Base-by-base conservation (phyloP, 75 land plant species). In the Selaginella tamariscina region DNA sequence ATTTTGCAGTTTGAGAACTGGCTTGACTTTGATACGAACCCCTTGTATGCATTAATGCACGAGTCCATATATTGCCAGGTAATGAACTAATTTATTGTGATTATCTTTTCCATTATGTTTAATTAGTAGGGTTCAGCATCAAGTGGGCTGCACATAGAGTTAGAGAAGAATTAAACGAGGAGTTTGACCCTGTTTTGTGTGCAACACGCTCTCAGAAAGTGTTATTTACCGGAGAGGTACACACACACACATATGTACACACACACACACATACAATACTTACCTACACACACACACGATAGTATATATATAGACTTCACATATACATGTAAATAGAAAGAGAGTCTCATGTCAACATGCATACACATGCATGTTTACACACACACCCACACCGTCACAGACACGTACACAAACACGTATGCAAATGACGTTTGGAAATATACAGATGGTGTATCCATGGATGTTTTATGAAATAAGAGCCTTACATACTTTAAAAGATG, bases 361-460 rank as follows among this genome's bases (percentile, higher is more conserved):
- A n/a, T n/a, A n/a, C n/a, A n/a, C n/a, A n/a, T n/a, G n/a, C n/a
- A n/a, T n/a, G n/a, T n/a, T n/a, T n/a, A n/a, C n/a, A n/a, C n/a
- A n/a, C n/a, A n/a, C n/a, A n/a, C n/a, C n/a, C n/a, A n/a, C n/a
- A n/a, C n/a, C n/a, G n/a, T n/a, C n/a, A n/a, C n/a, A n/a, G n/a
- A n/a, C n/a, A n/a, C n/a, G n/a, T n/a, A n/a, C n/a, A n/a, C n/a
- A n/a, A n/a, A n/a, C n/a, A n/a, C n/a, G n/a, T n/a, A n/a, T n/a
- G n/a, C n/a, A n/a, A n/a, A n/a, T n/a, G n/a, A n/a, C n/a, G n/a
- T n/a, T n/a, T n/a, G n/a, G 33, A 29, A 67, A 60, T 65, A 22
- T 44, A 56, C 82, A 94, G 98, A 94, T 94, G 98, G 74, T 94
- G 28, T 94, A 89, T 71, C 98, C 98, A 33, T 94, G 98, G 98